phyloP scores from a whole-genome alignment of 2,329 filamentous ascomycete species.

The Claviceps sp. region DNA sequence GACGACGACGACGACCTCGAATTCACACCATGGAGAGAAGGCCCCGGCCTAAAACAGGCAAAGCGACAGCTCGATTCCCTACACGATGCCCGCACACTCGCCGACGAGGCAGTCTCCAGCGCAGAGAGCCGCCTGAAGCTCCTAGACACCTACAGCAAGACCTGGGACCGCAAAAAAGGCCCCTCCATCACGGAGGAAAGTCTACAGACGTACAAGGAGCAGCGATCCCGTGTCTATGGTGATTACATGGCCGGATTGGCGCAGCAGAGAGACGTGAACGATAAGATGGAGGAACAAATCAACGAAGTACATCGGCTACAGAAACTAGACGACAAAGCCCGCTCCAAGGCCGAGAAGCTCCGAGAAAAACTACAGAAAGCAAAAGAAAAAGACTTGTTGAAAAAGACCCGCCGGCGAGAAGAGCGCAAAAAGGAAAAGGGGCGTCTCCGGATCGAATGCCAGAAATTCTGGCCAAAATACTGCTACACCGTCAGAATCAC shows the following conservation, averaged over 20 bases:
- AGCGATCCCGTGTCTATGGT: constrained; percentile 28
- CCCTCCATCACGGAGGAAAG: constrained; percentile 21
- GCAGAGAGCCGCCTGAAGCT: constrained; percentile 23
- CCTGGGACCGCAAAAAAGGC: constrained; percentile 22
- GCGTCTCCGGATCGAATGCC: constrained; percentile 28
- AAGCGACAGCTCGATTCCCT: constrained; percentile 17
- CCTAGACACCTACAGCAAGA: constrained; percentile 23
- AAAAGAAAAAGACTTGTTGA: constrained; percentile 22
- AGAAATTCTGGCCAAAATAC: constrained; percentile 34
- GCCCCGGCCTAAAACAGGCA: constrained; percentile 10
- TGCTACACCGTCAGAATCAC: constrained; percentile 35
- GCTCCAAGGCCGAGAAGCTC: constrained; percentile 16
- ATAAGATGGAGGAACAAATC: constrained; percentile 18
- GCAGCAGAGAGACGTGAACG: constrained; percentile 19
- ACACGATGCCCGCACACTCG: constrained; percentile 9
- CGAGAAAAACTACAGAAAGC: constrained; percentile 21
- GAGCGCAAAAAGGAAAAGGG: constrained; percentile 28
- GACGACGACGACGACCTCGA: constrained; percentile 18
- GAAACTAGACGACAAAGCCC: constrained; percentile 14
- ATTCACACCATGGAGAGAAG: constrained; percentile 9
- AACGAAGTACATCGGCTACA: constrained; percentile 20
- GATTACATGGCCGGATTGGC: constrained; percentile 24
- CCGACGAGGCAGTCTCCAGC: neutral
- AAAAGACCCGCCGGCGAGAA: constrained; percentile 20
- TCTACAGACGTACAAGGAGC: constrained; percentile 27